Evolutionary conservation across 106 monocot species (phyloP).

Genomic region (Dendrobium nobile): DNA sequence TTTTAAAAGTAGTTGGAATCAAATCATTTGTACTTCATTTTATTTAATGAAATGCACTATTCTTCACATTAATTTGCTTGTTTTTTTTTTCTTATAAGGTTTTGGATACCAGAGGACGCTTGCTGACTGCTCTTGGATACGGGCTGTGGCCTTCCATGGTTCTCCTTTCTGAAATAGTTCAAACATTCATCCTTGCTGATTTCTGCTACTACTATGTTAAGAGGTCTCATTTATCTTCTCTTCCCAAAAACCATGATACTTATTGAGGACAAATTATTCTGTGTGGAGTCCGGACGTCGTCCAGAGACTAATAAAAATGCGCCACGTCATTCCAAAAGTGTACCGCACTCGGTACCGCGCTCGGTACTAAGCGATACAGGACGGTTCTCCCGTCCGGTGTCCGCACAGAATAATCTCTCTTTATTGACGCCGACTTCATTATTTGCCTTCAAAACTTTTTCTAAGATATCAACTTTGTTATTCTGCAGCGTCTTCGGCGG

Average conservation of each 20-base stretch:
- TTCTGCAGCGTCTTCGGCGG: slow-evolving; percentile 60
- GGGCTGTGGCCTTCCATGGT: slow-evolving; percentile 92
- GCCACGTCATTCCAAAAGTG: too few relatives aligned
- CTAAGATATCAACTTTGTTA: not conserved
- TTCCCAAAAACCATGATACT: not conserved
- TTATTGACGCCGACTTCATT: not conserved
- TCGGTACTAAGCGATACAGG: too few relatives aligned
- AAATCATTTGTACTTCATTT: too few relatives aligned
- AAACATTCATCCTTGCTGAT: slow-evolving; percentile 92
- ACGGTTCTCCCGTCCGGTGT: too few relatives aligned
- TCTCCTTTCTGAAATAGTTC: slow-evolving; percentile 80
- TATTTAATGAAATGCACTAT: too few relatives aligned
- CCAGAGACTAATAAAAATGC: too few relatives aligned
- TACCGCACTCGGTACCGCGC: too few relatives aligned
- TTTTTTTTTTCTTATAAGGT: slow-evolving; percentile 30
- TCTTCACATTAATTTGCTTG: too few relatives aligned
- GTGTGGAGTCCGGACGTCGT: too few relatives aligned
- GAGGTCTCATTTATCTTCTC: slow-evolving; percentile 30
- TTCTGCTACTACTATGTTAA: slow-evolving; percentile 93
- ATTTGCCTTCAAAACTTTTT: not conserved
- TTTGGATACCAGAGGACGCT: slow-evolving; percentile 66
- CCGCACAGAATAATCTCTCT: too few relatives aligned
- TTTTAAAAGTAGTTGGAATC: too few relatives aligned
- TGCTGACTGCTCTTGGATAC: slow-evolving; percentile 77
- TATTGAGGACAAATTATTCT: too few relatives aligned